These are phyloP conservation scores for Ilyonectria robusta DNA, from an alignment of 2,329 filamentous ascomycete species.

Conservation along the genomic window DNA sequence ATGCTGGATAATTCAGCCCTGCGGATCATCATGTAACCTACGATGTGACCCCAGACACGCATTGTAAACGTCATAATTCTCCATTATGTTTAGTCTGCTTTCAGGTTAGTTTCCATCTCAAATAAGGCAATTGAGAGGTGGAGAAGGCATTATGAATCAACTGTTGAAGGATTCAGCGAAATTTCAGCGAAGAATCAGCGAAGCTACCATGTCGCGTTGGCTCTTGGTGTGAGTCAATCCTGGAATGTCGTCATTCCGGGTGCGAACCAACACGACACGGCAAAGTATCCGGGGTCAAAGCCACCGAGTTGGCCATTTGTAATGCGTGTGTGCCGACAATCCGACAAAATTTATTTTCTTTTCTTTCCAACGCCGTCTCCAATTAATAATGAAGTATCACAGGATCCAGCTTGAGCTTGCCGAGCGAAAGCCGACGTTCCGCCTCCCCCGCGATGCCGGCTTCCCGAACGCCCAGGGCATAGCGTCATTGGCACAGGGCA, in stretches of 20 bases:
- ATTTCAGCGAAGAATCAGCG: not conserved
- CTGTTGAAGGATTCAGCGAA: not conserved
- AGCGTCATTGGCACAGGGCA: not conserved
- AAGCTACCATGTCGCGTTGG: not conserved
- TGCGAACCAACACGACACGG: not conserved
- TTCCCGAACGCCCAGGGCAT: slow-evolving; percentile 19
- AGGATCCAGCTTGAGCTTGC: not conserved
- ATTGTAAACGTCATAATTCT: too few relatives aligned
- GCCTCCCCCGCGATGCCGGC: slow-evolving; percentile 20
- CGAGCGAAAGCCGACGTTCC: slow-evolving; percentile 21
- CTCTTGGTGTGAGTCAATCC: not conserved
- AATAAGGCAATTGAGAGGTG: not conserved
- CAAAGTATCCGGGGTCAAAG: not conserved
- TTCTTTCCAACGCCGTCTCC: too few relatives aligned
- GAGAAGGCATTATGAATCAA: not conserved
- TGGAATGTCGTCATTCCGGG: slow-evolving; percentile 5
- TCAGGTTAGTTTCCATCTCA: too few relatives aligned
- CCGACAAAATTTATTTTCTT: too few relatives aligned
- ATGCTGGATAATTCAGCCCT: too few relatives aligned
- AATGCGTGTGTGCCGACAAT: not conserved
- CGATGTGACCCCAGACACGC: too few relatives aligned
- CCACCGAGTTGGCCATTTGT: not conserved
- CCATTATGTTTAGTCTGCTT: too few relatives aligned
- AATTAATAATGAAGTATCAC: too few relatives aligned
- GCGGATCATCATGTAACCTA: too few relatives aligned